Evolutionary conservation across 179 eudicot species (phyloP).

Genomic region (Spinacia oleracea): DNA sequence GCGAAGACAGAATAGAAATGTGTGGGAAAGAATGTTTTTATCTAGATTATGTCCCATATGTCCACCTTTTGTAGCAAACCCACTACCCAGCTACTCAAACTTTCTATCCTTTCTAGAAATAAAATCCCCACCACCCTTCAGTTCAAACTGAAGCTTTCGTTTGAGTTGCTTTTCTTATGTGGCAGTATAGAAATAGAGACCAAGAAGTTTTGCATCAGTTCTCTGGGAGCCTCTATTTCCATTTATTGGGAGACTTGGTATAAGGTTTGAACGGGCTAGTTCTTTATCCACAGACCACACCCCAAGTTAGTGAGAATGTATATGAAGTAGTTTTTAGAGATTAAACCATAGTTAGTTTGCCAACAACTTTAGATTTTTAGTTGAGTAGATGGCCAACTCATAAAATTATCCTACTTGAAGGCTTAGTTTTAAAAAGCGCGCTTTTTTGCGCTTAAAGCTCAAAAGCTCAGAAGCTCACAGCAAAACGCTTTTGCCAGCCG

Average conservation of each 20-base stretch:
- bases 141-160: background rate
- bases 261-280: background rate
- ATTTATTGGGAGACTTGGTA: background rate
- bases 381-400: too few species aligned
- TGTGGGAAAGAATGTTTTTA: background rate
- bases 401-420: too few species aligned
- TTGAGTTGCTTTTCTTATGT: slow-evolving; percentile 8
- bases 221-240: background rate
- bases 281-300: background rate
- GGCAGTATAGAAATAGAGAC: background rate
- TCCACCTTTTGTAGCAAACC: background rate
- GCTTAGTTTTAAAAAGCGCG: too few species aligned
- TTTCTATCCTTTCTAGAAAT: background rate
- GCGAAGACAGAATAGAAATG: background rate
- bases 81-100: background rate
- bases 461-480: too few species aligned
- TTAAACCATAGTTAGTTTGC: background rate
- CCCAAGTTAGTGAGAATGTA: background rate
- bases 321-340: background rate
- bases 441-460: too few species aligned
- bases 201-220: background rate
- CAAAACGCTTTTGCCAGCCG: too few species aligned
- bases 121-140: background rate
- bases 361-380: too few species aligned
- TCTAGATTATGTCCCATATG: background rate